Conservation (phyloP, 2,329 filamentous ascomycete species). For the Trichoderma sp. region DNA sequence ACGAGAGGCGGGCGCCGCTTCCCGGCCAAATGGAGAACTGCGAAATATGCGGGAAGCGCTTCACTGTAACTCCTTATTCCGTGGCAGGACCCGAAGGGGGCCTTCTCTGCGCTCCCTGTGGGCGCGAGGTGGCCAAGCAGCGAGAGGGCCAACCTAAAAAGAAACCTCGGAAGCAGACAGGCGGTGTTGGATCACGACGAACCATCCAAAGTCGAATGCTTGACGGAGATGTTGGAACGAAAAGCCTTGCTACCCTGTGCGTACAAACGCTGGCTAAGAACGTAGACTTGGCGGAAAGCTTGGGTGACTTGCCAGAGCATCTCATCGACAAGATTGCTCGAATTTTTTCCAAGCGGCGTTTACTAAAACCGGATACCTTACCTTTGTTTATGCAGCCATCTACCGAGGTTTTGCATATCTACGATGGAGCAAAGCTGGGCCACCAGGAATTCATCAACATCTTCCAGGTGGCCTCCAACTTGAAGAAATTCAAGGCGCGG, state of each 20-base stretch:
- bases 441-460: conserved; percentile 77
- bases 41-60: conserved; percentile 78
- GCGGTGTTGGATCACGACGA: conserved; percentile 61
- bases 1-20: conserved; percentile 50
- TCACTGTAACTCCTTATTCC: conserved; percentile 89
- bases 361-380: conserved; percentile 53
- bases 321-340: conserved; percentile 59
- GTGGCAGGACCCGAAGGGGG: conserved; percentile 79
- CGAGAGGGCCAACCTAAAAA: conserved; percentile 41
- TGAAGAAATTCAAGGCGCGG: conserved; percentile 70
- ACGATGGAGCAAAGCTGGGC: conserved; percentile 62
- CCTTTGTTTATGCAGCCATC: conserved; percentile 55
- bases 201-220: conserved; percentile 80
- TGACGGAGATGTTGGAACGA: conserved; percentile 70
- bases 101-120: conserved; percentile 79
- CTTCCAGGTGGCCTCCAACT: conserved; percentile 68
- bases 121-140: conserved; percentile 69
- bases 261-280: conserved; percentile 62
- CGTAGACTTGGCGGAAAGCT: conserved; percentile 58
- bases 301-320: conserved; percentile 56
- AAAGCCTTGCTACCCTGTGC: conserved; percentile 63
- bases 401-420: conserved; percentile 52
- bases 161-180: conserved; percentile 48
- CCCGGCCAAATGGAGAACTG: conserved; percentile 89
- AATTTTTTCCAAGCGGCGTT: conserved; percentile 58